These are phyloP conservation scores for Elasticomyces elasticus DNA, from an alignment of 495 filamentous ascomycete genomes.

Conservation along the genomic window DNA sequence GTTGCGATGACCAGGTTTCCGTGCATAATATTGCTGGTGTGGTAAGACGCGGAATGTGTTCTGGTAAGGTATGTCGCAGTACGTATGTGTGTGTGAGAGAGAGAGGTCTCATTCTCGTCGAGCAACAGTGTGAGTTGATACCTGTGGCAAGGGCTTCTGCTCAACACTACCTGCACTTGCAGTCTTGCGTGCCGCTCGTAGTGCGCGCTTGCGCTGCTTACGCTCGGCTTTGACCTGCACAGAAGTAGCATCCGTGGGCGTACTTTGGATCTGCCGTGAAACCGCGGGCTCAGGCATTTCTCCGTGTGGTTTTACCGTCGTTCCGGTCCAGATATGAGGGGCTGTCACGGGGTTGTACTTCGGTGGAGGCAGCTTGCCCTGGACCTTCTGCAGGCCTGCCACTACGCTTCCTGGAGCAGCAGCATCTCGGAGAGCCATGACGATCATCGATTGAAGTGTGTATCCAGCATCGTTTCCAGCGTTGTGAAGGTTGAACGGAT, in stretches of 20 bases:
- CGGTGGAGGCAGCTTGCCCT: not conserved
- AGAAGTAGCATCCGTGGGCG: not conserved
- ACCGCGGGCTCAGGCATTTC: not conserved
- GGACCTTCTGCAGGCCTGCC: not conserved
- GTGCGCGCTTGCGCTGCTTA: not conserved
- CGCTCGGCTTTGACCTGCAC: not conserved
- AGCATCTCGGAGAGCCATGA: constrained; percentile 6
- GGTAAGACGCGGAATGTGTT: not conserved
- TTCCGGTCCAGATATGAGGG: constrained; percentile 3
- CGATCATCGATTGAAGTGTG: constrained; percentile 12
- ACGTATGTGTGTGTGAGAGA: not conserved
- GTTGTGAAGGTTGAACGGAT: constrained; percentile 13
- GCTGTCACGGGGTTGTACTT: not conserved
- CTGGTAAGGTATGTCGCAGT: not conserved
- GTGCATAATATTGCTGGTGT: not conserved
- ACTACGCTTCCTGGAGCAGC: constrained; percentile 1
- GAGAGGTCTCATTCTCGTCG: not conserved
- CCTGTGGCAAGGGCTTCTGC: not conserved
- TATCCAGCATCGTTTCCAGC: constrained; percentile 18
- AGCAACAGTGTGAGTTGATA: not conserved
- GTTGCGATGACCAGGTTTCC: not conserved
- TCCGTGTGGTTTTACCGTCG: not conserved
- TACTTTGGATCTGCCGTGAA: too few relatives aligned
- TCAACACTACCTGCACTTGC: not conserved
- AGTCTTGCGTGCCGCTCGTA: not conserved